These are phyloP conservation scores for Boletus vinaceobasis DNA, from an alignment of 768 basidiomycete genomes.

Conservation along the genomic window DNA sequence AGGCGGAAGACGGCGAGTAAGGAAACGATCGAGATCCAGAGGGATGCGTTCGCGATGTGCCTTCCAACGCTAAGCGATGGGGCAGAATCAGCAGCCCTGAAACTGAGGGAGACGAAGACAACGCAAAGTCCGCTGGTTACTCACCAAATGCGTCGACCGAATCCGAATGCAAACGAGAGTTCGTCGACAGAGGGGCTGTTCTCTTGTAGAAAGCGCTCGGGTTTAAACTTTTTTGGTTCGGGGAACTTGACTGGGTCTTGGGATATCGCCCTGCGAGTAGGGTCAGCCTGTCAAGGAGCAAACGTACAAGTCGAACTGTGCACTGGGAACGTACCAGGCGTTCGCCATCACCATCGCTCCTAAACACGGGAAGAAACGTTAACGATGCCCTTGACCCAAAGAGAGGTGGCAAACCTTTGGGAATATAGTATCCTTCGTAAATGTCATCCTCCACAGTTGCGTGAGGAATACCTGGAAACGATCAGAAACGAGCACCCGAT, in stretches of 20 bases:
- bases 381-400: background rate
- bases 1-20: constrained; percentile 18
- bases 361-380: background rate
- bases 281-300: background rate
- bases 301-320: background rate
- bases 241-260: constrained; percentile 37
- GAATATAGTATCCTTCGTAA: constrained; percentile 48
- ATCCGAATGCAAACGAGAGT: constrained; percentile 26
- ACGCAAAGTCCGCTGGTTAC: no score
- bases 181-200: constrained; percentile 3
- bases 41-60: constrained; percentile 38
- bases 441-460: constrained; percentile 37
- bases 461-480: constrained; percentile 28
- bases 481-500: background rate
- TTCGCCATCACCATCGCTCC: constrained; percentile 24
- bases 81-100: background rate
- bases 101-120: no score
- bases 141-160: constrained; percentile 42
- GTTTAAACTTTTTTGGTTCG: constrained; percentile 37
- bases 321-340: constrained; percentile 10
- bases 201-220: constrained; percentile 32
- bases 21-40: constrained; percentile 29
- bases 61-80: constrained; percentile 38
- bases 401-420: constrained; percentile 37
- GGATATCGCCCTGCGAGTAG: constrained; percentile 29